Base-by-base conservation (phyloP, 805 yeast species). In the Clavispora vitiphila region DNA sequence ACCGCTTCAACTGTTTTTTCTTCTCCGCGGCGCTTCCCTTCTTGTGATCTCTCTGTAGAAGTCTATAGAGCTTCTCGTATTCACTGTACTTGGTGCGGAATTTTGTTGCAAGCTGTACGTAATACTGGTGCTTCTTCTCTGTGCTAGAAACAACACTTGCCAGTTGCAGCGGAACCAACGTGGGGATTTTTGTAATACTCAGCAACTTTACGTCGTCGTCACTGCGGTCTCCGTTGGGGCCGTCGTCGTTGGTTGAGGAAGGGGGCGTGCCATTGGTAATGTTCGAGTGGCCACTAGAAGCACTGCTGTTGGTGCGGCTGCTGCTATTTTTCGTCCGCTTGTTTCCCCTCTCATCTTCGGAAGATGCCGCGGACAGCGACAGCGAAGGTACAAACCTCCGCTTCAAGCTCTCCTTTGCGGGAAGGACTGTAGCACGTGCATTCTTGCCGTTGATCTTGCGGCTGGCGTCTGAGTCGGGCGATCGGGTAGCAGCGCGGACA, bases 221-320 rank as follows among this genome's bases (percentile, higher is more conserved):
- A 21, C 44, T 38, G 18, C 39, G 44, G 37, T 43, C 45, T 3
- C 19, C 26, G 43, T 31, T 43, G 29, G 51, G 34, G 38, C 48
- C 40, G 8, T 60, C 63, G 20, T 62, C 67, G 37, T 60, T 57
- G 20, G 55, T 55, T 4, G 71, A 65, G 1, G 69, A 62, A 10
- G 72, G 71, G 26, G 71, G 68, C 7, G 72, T 63, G 42, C 57
- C 58, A 1, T 56, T 49, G 38, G 41, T 46, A 26, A 24, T 35
- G 18, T 29, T 27, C 37, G 44, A 43, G 42, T 46, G 44, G 42
- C 35, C 40, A 35, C 51, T 49, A 36, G 41, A 46, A 7, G 37
- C 31, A 20, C 41, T 41, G 43, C 53, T 39, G 29, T 38, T 44
- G 32, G 46, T 48, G 38, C 46, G 36, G 34, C n/a, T n/a, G n/a